These are phyloP conservation scores for Phalaenopsis equestris DNA, from an alignment of 106 monocot species.

Conservation along the genomic window DNA sequence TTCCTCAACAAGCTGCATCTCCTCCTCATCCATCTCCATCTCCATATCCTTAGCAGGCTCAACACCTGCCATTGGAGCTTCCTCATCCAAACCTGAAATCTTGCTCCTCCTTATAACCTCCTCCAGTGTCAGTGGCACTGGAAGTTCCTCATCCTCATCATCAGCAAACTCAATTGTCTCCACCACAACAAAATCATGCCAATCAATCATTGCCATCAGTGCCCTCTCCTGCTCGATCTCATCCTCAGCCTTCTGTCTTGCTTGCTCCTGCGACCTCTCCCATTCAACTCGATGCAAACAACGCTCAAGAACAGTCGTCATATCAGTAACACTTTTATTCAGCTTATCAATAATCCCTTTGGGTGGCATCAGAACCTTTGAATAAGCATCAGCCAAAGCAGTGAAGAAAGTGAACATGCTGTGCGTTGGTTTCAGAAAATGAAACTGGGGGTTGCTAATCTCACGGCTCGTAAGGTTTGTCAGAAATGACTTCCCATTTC, in stretches of 20 bases:
- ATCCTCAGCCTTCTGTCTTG: constrained; percentile 88
- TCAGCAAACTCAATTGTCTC: constrained; percentile 96
- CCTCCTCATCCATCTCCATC: constrained; percentile 99
- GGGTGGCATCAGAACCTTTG: constrained; percentile 79
- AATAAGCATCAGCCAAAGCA: constrained; percentile 81
- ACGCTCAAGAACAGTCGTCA: constrained; percentile 72
- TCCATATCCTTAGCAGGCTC: constrained; percentile 84
- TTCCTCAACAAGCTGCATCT: constrained; percentile 88
- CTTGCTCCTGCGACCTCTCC: constrained; percentile 98
- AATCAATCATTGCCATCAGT: constrained; percentile 98
- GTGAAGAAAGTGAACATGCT: constrained; percentile 98
- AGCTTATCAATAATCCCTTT: constrained; percentile 63
- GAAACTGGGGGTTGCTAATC: constrained; percentile 67
- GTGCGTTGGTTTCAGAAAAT: constrained; percentile 89
- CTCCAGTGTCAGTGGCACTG: constrained; percentile 71
- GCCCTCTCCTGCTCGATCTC: constrained; percentile 95
- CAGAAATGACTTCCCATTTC: constrained; percentile 80
- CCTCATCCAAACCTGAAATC: constrained; percentile 43
- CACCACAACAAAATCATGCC: constrained; percentile 98
- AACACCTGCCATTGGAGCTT: constrained; percentile 21
- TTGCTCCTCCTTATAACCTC: constrained; percentile 88
- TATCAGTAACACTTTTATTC: constrained; percentile 30
- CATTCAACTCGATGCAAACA: constrained; percentile 92
- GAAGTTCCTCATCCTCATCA: constrained; percentile 84
- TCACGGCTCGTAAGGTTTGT: constrained; percentile 55